phyloP scores from a whole-genome alignment of 228 moss, liverwort and hornwort genomes.

The Sphagnum fallax region DNA sequence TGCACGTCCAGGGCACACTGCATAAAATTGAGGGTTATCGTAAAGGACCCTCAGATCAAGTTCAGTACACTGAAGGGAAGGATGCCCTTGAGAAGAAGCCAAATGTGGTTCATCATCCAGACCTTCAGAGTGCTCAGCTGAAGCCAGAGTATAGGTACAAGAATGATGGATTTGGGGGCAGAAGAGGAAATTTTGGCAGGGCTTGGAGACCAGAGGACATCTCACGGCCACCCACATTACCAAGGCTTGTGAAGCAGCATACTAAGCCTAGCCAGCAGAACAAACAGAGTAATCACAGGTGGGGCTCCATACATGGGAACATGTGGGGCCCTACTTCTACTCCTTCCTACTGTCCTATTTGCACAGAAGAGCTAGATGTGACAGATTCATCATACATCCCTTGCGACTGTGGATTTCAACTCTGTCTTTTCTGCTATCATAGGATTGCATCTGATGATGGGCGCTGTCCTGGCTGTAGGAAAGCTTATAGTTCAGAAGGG shows the following conservation, averaged over 20 bases:
- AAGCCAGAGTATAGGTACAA: constrained; percentile 83
- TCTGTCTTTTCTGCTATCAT: constrained; percentile 91
- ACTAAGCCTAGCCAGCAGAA: constrained; percentile 46
- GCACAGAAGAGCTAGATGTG: constrained; percentile 86
- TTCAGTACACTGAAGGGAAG: constrained; percentile 25
- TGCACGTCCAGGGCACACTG: constrained; percentile 54
- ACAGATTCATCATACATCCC: constrained; percentile 86
- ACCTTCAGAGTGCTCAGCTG: constrained; percentile 42
- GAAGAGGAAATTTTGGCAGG: constrained; percentile 61
- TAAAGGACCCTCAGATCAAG: constrained; percentile 33
- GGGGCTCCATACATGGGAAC: constrained; percentile 57
- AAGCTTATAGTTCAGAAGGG: constrained; percentile 68
- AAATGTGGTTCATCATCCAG: constrained; percentile 17
- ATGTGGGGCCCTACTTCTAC: constrained; percentile 62
- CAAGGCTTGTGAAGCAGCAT: constrained; percentile 71
- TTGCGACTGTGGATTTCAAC: constrained; percentile 82
- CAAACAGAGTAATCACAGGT: constrained; percentile 45
- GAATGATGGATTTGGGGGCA: constrained; percentile 54
- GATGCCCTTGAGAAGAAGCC: constrained; percentile 45
- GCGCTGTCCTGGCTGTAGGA: constrained; percentile 86
- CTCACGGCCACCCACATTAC: constrained; percentile 79
- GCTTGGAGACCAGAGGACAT: constrained; percentile 90
- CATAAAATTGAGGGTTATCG: constrained; percentile 36
- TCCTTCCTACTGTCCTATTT: constrained; percentile 85
- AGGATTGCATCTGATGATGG: constrained; percentile 86